These are phyloP conservation scores for Acanthamoeba healyi DNA, from an alignment of 208 protist genomes.

Conservation along the genomic window DNA sequence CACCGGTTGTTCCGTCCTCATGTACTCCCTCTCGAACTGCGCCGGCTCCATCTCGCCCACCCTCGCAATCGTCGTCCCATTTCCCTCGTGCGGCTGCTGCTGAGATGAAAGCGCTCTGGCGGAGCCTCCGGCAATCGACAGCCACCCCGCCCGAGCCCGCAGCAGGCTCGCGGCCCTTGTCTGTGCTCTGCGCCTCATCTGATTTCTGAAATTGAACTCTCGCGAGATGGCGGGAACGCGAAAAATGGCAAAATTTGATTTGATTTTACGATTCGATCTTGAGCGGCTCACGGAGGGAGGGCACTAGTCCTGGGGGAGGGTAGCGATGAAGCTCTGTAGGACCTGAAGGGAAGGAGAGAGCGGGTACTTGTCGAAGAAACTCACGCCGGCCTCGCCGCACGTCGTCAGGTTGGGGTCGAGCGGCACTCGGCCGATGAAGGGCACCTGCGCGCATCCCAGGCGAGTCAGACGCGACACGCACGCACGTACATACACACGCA, in stretches of 20 bases:
- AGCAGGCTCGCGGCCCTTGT: too few relatives aligned
- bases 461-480: too few relatives aligned
- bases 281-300: background rate
- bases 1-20: background rate
- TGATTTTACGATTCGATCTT: background rate
- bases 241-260: too few relatives aligned
- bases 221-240: too few relatives aligned
- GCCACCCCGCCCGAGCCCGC: too few relatives aligned
- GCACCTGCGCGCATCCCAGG: background rate
- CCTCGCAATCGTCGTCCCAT: too few relatives aligned
- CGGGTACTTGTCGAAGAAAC: background rate
- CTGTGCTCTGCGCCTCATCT: too few relatives aligned
- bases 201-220: too few relatives aligned
- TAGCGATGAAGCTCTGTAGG: background rate
- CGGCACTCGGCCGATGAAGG: conserved; percentile 89
- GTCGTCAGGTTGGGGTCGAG: conserved; percentile 88
- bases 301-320: background rate
- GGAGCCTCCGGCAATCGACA: background rate
- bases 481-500: background rate
- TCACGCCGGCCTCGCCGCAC: conserved; percentile 80
- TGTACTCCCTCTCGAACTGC: background rate
- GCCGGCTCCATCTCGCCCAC: background rate
- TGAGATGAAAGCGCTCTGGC: too few relatives aligned
- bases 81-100: too few relatives aligned
- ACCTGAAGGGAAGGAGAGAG: background rate